phyloP scores from a whole-genome alignment of 1,284 basidiomycete species.

The Mrakiaceae sp. region DNA sequence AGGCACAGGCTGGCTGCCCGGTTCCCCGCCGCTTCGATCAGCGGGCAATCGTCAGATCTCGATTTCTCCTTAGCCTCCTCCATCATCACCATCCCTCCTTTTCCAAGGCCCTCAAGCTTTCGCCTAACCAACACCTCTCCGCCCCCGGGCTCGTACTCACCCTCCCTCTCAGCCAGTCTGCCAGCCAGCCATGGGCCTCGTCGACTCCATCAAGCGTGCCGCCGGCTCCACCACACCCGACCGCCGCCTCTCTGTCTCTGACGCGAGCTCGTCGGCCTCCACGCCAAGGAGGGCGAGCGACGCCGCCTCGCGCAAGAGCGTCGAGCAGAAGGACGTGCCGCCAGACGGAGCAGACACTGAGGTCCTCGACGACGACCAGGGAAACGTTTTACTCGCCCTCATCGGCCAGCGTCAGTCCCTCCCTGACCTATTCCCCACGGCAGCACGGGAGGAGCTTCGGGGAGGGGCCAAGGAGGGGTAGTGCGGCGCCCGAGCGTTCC shows the following conservation, averaged over 20 bases:
- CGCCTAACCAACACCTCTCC: no score
- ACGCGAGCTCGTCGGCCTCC: not conserved
- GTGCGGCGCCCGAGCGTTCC: not conserved
- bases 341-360: conserved; percentile 8
- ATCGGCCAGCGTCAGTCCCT: conserved; percentile 33
- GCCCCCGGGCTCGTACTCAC: no score
- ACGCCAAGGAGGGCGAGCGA: not conserved
- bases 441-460: not conserved
- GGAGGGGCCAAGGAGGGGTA: not conserved
- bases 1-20: no score
- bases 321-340: not conserved
- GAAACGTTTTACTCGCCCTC: conserved; percentile 32
- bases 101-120: no score
- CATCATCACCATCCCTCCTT: no score
- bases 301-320: conserved; percentile 4
- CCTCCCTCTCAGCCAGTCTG: no score
- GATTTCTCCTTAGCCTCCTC: no score
- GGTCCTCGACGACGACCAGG: conserved; percentile 14
- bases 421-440: not conserved
- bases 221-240: conserved; percentile 6
- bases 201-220: conserved; percentile 20
- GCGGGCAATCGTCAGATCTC: no score
- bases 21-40: no score
- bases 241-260: not conserved
- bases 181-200: conserved; percentile 18